Evolutionary conservation across 1,139 yeast genomes (phyloP).

Genomic region (Taphrina communis): DNA sequence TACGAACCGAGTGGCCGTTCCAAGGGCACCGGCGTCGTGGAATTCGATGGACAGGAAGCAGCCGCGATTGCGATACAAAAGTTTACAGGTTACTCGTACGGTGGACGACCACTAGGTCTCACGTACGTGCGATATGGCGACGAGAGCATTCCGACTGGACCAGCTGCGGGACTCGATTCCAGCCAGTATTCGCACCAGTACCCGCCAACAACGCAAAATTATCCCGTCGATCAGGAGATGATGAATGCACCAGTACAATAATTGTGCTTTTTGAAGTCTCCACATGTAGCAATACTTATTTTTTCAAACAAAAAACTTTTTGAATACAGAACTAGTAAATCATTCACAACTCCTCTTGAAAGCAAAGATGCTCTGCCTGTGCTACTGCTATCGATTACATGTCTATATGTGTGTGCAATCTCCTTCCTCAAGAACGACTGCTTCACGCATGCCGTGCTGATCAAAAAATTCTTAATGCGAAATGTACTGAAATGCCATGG

Average conservation of each 20-base stretch:
- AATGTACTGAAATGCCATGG: conserved; percentile 90
- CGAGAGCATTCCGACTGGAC: conserved; percentile 23
- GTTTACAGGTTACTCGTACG: conserved; percentile 39
- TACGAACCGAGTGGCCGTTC: conserved; percentile 70
- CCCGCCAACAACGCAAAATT: background rate
- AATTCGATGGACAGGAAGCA: conserved; percentile 68
- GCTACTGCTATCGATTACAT: conserved; percentile 7
- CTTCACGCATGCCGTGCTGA: background rate
- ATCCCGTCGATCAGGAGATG: conserved; percentile 6
- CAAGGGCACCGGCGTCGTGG: conserved; percentile 82
- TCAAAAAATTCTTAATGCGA: conserved; percentile 61
- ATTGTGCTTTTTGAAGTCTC: background rate
- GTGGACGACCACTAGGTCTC: conserved; percentile 46
- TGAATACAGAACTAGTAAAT: background rate
- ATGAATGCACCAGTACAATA: conserved; percentile 7
- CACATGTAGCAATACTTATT: background rate
- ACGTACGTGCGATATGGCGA: conserved; percentile 46
- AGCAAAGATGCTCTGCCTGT: background rate
- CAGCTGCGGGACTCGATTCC: conserved; percentile 5
- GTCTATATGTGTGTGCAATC: too few relatives aligned
- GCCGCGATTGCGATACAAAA: conserved; percentile 78
- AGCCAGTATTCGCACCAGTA: background rate
- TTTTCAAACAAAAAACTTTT: background rate
- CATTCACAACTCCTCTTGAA: too few relatives aligned
- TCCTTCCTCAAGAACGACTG: too few relatives aligned